phyloP scores from a whole-genome alignment of 2,329 filamentous ascomycete species.

The Aspergillus novofumigatus region DNA sequence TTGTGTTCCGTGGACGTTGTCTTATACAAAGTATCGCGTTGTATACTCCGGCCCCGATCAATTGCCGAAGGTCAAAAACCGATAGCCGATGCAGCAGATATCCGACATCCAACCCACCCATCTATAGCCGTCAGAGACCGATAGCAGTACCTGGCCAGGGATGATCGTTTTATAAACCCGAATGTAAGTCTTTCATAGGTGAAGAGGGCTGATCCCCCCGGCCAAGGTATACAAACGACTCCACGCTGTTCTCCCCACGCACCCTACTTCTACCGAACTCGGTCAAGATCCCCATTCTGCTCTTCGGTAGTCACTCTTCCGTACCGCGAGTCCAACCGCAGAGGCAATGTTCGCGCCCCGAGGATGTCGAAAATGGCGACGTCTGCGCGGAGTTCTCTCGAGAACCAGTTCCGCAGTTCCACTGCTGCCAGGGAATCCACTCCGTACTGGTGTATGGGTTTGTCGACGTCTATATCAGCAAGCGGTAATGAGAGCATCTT shows the following conservation, averaged over 20 bases:
- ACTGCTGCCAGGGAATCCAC: slow-evolving; percentile 27
- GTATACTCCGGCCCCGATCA: not conserved
- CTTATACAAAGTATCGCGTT: not conserved
- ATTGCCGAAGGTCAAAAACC: not conserved
- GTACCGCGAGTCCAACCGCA: not conserved
- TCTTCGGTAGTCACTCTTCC: not conserved
- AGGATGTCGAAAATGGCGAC: slow-evolving; percentile 3
- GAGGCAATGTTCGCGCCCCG: not conserved
- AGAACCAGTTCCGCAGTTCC: slow-evolving; percentile 5
- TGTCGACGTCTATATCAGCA: slow-evolving; percentile 26
- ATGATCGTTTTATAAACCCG: not conserved
- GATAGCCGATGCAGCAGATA: not conserved
- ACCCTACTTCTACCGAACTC: not conserved
- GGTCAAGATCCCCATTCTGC: not conserved
- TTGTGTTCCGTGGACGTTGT: not conserved
- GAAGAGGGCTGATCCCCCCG: not conserved
- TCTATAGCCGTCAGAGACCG: not conserved
- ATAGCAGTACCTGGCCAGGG: not conserved
- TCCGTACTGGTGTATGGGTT: slow-evolving; percentile 30
- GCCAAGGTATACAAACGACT: not conserved
- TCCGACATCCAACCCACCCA: not conserved
- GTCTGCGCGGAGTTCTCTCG: slow-evolving; percentile 1
- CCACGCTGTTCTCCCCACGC: not conserved
- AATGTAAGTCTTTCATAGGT: not conserved
- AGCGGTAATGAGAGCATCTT: slow-evolving; percentile 30